A percentile compares a stretch with the other conserved stretches of the same genome.
Evolutionary conservation across 2,329 filamentous ascomycete species (phyloP).

Genomic region (Fusarium phyllophilum): DNA sequence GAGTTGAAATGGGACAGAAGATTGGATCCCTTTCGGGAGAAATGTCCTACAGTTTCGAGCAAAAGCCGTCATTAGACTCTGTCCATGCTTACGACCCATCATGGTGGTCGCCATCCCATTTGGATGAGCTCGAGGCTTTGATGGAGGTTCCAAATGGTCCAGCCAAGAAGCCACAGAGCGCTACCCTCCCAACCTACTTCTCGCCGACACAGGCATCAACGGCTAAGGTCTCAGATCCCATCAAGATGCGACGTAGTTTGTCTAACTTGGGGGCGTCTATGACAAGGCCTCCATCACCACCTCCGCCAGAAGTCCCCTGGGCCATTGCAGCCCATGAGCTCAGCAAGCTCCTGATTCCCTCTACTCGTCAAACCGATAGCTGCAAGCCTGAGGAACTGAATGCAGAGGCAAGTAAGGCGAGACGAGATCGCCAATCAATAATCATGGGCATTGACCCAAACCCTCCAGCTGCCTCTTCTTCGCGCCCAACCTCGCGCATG

Average conservation of each 20-base stretch:
- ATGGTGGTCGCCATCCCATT: conserved; percentile 75
- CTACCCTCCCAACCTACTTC: conserved; percentile 77
- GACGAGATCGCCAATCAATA: conserved; percentile 72
- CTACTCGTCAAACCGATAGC: conserved; percentile 78
- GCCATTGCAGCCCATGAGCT: conserved; percentile 84
- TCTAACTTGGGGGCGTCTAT: conserved; percentile 61
- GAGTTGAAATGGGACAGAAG: conserved; percentile 67
- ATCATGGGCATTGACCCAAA: conserved; percentile 48
- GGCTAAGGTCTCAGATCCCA: conserved; percentile 78
- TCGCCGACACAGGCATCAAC: conserved; percentile 89
- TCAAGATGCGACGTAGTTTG: conserved; percentile 71
- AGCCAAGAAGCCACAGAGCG: conserved; percentile 64
- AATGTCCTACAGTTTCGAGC: conserved; percentile 23
- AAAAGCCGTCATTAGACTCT: conserved; percentile 36
- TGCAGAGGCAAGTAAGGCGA: conserved; percentile 69
- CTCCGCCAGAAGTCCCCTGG: conserved; percentile 87
- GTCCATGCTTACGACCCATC: conserved; percentile 68
- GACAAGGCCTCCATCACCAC: conserved; percentile 66
- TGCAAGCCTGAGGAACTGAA: conserved; percentile 82
- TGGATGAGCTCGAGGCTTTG: conserved; percentile 75
- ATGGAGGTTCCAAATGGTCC: conserved; percentile 61
- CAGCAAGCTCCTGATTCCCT: conserved; percentile 82
- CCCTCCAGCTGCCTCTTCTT: conserved; percentile 43
- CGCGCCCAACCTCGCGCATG: conserved; percentile 68
- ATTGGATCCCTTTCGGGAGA: conserved; percentile 54